Percentiles rank a stretch among this genome's conserved stretches.
Evolutionary conservation across 2,329 filamentous ascomycete genomes (phyloP).

Genomic region (Phoma sp.): DNA sequence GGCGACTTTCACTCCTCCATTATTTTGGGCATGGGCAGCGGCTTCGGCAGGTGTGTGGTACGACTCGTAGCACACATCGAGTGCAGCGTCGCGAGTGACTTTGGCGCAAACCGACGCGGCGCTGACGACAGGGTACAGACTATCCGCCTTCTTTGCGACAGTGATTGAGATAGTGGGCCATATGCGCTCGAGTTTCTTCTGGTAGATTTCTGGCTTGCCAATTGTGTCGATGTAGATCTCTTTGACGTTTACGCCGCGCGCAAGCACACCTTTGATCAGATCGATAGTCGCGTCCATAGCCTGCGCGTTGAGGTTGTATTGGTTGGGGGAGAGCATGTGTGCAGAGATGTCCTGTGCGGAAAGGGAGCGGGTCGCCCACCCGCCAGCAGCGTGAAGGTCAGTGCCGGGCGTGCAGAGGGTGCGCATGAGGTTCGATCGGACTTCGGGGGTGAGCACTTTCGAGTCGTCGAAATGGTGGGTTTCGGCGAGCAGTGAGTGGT

Average conservation of each 20-base stretch:
- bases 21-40: constrained; percentile 33
- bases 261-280: constrained; percentile 79
- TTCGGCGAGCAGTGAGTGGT: constrained; percentile 75
- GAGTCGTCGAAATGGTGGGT: constrained; percentile 93
- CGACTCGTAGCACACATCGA: constrained; percentile 76
- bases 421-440: constrained; percentile 75
- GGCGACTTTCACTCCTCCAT: constrained; percentile 49
- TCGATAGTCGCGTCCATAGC: constrained; percentile 90
- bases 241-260: constrained; percentile 77
- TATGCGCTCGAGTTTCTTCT: constrained; percentile 79
- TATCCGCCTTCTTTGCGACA: constrained; percentile 79
- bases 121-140: constrained; percentile 88
- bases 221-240: constrained; percentile 97
- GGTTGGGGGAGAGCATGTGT: constrained; percentile 71
- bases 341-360: constrained; percentile 84
- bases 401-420: constrained; percentile 71
- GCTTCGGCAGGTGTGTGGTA: constrained; percentile 45
- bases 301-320: constrained; percentile 94
- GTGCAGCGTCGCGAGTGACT: constrained; percentile 87
- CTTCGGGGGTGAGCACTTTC: constrained; percentile 83
- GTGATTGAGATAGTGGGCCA: constrained; percentile 72
- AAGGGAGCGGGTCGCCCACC: constrained; percentile 82
- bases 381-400: constrained; percentile 69
- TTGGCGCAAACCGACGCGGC: constrained; percentile 95
- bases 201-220: constrained; percentile 81